Conservation (phyloP, 768 basidiomycete species). For the Pulveroboletus sp. region DNA sequence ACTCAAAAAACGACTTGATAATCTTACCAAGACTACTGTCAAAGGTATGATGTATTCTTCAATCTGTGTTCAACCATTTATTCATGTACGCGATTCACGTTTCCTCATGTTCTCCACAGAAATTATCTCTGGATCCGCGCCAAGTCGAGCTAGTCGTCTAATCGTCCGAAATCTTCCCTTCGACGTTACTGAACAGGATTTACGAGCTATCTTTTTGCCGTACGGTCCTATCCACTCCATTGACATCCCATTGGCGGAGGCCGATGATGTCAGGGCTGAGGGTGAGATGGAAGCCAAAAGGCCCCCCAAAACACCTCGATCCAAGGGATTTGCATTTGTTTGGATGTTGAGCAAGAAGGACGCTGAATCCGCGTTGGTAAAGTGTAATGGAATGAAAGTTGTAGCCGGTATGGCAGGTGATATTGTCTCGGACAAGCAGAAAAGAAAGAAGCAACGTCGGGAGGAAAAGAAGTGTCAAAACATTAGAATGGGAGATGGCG, state of each 20-base stretch:
- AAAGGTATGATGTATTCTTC: conserved; percentile 20
- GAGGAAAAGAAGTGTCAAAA: conserved; percentile 41
- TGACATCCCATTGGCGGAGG: conserved; percentile 57
- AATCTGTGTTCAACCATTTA: neutral
- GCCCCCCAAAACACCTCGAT: conserved; percentile 28
- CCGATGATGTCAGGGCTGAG: conserved; percentile 23
- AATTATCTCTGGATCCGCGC: conserved; percentile 39
- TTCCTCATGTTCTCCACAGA: conserved; percentile 6
- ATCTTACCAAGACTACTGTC: conserved; percentile 44
- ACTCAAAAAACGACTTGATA: conserved; percentile 81
- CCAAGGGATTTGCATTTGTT: conserved; percentile 89
- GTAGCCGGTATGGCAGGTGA: conserved; percentile 56
- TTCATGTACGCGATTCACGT: neutral
- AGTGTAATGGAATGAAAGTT: conserved; percentile 71
- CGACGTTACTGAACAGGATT: conserved; percentile 76
- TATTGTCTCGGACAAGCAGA: conserved; percentile 59
- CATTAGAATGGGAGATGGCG: conserved; percentile 31
- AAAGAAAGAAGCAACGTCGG: conserved; percentile 57
- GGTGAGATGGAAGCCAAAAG: conserved; percentile 23
- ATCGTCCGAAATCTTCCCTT: conserved; percentile 91
- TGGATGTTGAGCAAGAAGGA: conserved; percentile 88
- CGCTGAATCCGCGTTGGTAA: conserved; percentile 76
- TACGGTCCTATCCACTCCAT: conserved; percentile 85
- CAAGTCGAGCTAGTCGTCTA: conserved; percentile 71
- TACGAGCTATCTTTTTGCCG: conserved; percentile 81